Conservation (phyloP, 306 rosid species). For the Nissolia schottii region DNA sequence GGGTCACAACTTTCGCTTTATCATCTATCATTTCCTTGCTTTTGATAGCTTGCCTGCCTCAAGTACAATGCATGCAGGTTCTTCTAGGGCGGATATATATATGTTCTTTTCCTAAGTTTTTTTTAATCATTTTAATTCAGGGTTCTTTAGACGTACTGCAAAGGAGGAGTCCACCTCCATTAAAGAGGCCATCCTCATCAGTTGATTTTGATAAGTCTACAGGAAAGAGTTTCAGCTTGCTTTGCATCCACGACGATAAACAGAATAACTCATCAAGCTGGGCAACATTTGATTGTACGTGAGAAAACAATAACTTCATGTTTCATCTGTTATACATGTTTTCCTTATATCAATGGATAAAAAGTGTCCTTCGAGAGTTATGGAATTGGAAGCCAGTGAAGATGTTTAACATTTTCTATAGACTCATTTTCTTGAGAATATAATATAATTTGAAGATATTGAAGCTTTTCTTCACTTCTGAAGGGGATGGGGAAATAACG, state of each 20-base stretch:
- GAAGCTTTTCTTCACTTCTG: neutral
- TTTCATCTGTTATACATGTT: neutral
- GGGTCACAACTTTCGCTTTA: too few relatives aligned
- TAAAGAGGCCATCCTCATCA: conserved; percentile 15
- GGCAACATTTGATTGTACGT: conserved; percentile 68
- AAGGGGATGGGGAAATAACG: too few relatives aligned
- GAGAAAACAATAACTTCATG: conserved; percentile 21
- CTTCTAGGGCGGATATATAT: too few relatives aligned
- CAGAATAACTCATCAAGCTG: conserved; percentile 44
- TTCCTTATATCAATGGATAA: too few relatives aligned
- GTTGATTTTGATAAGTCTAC: conserved; percentile 22
- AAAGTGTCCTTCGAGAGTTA: neutral
- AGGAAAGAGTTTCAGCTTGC: conserved; percentile 30
- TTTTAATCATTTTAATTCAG: conserved; percentile 23
- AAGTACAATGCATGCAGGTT: neutral
- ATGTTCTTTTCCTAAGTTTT: neutral
- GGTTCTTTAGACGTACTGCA: conserved; percentile 43
- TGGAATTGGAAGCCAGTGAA: neutral
- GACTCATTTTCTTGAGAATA: neutral
- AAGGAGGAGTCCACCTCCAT: conserved; percentile 19
- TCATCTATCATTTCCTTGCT: too few relatives aligned
- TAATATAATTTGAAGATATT: too few relatives aligned
- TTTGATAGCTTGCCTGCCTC: neutral
- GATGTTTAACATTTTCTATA: neutral
- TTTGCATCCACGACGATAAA: conserved; percentile 33